Evolutionary conservation across 805 yeast species (phyloP).

Genomic region (Candida ponderosae): DNA sequence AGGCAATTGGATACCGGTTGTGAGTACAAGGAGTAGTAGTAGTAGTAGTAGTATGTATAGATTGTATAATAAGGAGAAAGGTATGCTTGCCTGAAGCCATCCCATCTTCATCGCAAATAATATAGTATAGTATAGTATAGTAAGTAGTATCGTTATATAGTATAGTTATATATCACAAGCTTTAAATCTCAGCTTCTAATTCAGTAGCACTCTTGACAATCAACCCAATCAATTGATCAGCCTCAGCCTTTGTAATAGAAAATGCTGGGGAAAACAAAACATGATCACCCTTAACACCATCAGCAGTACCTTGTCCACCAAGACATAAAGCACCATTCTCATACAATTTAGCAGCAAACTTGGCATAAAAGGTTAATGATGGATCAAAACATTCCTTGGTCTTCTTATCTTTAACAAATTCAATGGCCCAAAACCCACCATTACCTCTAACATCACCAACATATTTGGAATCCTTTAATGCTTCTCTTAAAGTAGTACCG

Average conservation of each 20-base stretch:
- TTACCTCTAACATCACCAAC: conserved; percentile 59
- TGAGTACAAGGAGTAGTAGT: no score
- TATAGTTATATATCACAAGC: no score
- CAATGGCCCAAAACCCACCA: conserved; percentile 54
- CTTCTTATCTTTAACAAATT: conserved; percentile 43
- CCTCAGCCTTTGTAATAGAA: conserved; percentile 28
- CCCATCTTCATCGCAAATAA: no score
- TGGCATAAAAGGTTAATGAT: conserved; percentile 21
- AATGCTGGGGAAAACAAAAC: conserved; percentile 39
- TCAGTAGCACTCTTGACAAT: conserved; percentile 15
- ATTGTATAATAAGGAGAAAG: no score
- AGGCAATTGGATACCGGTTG: no score
- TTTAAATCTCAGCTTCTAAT: conserved; percentile 14
- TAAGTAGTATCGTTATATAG: no score
- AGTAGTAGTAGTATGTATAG: no score
- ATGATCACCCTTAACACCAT: conserved; percentile 36
- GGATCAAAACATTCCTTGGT: conserved; percentile 41
- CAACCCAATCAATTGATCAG: conserved; percentile 25
- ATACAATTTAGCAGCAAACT: conserved; percentile 26
- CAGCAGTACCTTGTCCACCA: conserved; percentile 32
- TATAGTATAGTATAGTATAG: no score
- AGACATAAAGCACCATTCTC: conserved; percentile 34
- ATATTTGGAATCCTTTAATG: conserved; percentile 26
- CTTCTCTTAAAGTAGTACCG: conserved; percentile 28
- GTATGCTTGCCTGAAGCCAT: no score